Percentiles rank a stretch among this genome's conserved stretches.
Evolutionary conservation across 2,329 filamentous ascomycete genomes (phyloP).

Genomic region (Stachybotrys echinatus): DNA sequence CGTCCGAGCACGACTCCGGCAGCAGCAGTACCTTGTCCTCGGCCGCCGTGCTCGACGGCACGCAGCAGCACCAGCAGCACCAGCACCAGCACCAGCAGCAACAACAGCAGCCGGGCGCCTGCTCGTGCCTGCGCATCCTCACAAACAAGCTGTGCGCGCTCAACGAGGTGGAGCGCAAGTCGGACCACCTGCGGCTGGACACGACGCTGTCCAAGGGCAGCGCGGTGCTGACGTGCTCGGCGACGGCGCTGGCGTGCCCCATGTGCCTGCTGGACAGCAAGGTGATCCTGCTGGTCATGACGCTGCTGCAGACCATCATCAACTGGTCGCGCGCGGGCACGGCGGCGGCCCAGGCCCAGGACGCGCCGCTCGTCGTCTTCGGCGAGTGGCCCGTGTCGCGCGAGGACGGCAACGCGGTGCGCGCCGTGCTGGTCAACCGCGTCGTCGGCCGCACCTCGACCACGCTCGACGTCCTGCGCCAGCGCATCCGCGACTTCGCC

Average conservation of each 20-base stretch:
- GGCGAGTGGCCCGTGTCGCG: neutral
- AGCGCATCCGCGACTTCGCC: neutral
- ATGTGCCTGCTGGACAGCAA: neutral
- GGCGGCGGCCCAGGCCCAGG: neutral
- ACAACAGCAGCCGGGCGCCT: neutral
- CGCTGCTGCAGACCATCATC: neutral
- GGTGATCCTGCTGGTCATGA: constrained; percentile 1
- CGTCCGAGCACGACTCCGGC: neutral
- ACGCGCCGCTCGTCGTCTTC: neutral
- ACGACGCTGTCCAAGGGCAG: neutral
- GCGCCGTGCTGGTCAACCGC: neutral
- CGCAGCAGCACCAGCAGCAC: too few relatives aligned
- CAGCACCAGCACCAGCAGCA: neutral
- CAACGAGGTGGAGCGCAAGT: neutral
- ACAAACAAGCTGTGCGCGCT: neutral
- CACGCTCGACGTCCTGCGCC: neutral
- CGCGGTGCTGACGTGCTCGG: neutral
- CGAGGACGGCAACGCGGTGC: neutral
- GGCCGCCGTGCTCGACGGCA: too few relatives aligned
- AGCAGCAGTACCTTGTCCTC: neutral
- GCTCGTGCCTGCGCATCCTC: neutral
- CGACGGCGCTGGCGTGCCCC: neutral
- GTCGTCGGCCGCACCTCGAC: neutral
- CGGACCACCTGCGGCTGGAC: neutral
- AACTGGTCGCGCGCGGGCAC: neutral